phyloP scores from a whole-genome alignment of 495 filamentous ascomycete genomes.

The Stereocaulon alpinum region DNA sequence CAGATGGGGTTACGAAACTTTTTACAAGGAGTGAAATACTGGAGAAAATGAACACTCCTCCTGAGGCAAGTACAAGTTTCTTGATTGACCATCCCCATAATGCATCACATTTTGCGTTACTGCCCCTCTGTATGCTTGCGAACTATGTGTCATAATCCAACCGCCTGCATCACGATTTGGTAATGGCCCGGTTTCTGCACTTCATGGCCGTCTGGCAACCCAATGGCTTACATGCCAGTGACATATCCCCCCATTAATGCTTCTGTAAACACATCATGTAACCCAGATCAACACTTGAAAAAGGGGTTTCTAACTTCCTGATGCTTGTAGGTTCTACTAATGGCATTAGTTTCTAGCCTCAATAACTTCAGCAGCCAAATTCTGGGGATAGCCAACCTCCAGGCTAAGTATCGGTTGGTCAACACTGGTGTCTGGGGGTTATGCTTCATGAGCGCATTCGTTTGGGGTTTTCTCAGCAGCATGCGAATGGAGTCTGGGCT shows the following conservation, averaged over 20 bases:
- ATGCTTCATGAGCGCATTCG: conserved; percentile 73
- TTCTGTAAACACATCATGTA: too few relatives aligned
- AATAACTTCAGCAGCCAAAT: conserved; percentile 80
- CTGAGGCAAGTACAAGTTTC: conserved; percentile 41
- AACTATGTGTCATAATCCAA: too few relatives aligned
- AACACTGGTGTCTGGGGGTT: conserved; percentile 84
- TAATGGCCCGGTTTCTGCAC: too few relatives aligned
- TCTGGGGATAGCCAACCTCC: conserved; percentile 67
- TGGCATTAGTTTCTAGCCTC: conserved; percentile 77
- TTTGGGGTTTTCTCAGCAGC: conserved; percentile 54
- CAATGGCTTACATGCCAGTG: too few relatives aligned
- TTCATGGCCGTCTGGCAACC: too few relatives aligned
- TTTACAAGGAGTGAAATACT: conserved; percentile 28
- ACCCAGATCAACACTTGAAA: too few relatives aligned
- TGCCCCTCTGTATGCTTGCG: too few relatives aligned
- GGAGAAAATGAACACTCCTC: conserved; percentile 65
- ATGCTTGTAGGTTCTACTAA: conserved; percentile 46
- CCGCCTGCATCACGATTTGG: too few relatives aligned
- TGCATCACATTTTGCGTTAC: not conserved
- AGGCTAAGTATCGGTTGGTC: conserved; percentile 64
- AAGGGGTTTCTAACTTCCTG: too few relatives aligned
- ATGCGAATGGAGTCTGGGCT: conserved; percentile 33
- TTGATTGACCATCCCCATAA: not conserved
- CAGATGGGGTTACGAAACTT: conserved; percentile 4
- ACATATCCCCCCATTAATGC: too few relatives aligned